These are phyloP conservation scores for Leucaena leucocephala DNA, from an alignment of 306 rosid species.

Conservation along the genomic window DNA sequence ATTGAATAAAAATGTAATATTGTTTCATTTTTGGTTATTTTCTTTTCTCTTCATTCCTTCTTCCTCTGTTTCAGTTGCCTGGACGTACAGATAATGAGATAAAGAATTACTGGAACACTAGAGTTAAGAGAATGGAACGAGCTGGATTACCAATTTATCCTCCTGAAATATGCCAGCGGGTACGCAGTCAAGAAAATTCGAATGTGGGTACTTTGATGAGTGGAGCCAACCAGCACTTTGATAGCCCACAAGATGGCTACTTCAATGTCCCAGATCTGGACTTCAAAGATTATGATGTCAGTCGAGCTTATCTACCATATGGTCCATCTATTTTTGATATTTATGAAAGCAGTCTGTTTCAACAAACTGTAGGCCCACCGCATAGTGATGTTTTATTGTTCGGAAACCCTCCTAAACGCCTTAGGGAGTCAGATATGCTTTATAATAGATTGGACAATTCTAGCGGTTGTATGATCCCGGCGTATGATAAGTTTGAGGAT, in stretches of 20 bases:
- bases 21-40: neutral
- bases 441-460: conserved; percentile 44
- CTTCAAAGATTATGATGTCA: conserved; percentile 38
- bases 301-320: conserved; percentile 20
- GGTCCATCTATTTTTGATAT: conserved; percentile 37
- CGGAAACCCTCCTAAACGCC: conserved; percentile 44
- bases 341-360: conserved; percentile 36
- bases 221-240: conserved; percentile 36
- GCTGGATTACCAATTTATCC: conserved; percentile 70
- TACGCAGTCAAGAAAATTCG: conserved; percentile 44
- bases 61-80: conserved; percentile 55
- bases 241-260: conserved; percentile 36
- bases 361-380: conserved; percentile 45
- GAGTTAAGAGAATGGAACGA: conserved; percentile 59
- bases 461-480: conserved; percentile 33
- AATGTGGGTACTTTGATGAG: conserved; percentile 10
- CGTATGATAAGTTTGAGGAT: conserved; percentile 43
- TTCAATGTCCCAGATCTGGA: conserved; percentile 52
- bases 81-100: conserved; percentile 87
- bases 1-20: neutral
- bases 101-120: conserved; percentile 80
- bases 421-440: conserved; percentile 44
- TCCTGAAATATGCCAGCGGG: conserved; percentile 45
- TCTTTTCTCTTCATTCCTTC: conserved; percentile 23
- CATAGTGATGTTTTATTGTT: conserved; percentile 35